Evolutionary conservation across 371 early-diverging fungal species (phyloP), one percentile per base, ranked within the genome.

Genomic region (Mortierella sp.): DNA sequence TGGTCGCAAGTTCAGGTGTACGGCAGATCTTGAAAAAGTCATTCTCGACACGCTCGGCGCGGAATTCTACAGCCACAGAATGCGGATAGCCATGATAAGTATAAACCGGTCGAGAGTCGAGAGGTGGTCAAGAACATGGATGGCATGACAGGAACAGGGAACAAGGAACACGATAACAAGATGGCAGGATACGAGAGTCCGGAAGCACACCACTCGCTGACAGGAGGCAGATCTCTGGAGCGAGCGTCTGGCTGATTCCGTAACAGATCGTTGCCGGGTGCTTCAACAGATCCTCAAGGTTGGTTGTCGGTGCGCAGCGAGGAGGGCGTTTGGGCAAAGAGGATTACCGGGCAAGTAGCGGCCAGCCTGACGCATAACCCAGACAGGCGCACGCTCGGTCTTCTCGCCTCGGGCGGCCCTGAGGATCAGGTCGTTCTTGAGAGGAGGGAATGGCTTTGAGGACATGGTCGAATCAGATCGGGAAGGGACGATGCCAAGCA

Each of bases 341-440:
- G 16, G 23, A 61, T 69, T 86, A 94, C 94, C 96, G 46, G 99
- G 98, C 72, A 98, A 83, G 74, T 98, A 98, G 28, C 99, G 89
- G 26, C 99, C 99, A 8, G 99, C 99, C 83, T 98, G 98, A 63
- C 99, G 90, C 97, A 97, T 97, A 78, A 97, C 93, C 99, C 99
- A 98, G 16, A 96, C 93, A 9, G 99, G 99, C 0, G 89, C 88
- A 31, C 95, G 91, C 79, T 97, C 97, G 5, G 93, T 90, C 67
- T 81, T 78, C 72, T 96, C 93, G 80, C 91, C 98, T 43, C 92
- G 87, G 23, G 95, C 93, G 0, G 91, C 94, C 43, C 96, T 87
- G 58, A 98, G 84, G 57, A 96, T 87, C 55, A 96, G 89, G 79
- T 97, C 96, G 80, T 98, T 96, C 74, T 91, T 87, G 42, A 97